Percentiles rank a stretch among this genome's conserved stretches.
Evolutionary conservation across 2,329 filamentous ascomycete species (phyloP).

Genomic region (Lachnellula occidentalis): DNA sequence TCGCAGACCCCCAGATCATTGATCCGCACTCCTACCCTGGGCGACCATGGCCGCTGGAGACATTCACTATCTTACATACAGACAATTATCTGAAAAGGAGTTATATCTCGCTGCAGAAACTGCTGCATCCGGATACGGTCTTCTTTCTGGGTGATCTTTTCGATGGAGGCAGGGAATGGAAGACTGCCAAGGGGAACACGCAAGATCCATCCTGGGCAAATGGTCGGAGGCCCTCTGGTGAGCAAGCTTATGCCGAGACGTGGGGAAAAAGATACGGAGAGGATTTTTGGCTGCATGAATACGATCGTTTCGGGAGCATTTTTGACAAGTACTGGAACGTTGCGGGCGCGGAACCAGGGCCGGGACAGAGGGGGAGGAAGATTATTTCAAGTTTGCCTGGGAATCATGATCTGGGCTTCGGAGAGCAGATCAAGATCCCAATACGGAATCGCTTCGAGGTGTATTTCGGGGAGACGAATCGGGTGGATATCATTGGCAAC

Average conservation of each 20-base stretch:
- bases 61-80: constrained; percentile 64
- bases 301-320: constrained; percentile 76
- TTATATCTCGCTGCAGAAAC: constrained; percentile 70
- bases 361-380: constrained; percentile 64
- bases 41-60: constrained; percentile 64
- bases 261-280: constrained; percentile 74
- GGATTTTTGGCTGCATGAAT: constrained; percentile 81
- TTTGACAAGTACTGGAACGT: constrained; percentile 69
- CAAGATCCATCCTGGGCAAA: constrained; percentile 54
- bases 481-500: constrained; percentile 87
- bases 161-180: constrained; percentile 94
- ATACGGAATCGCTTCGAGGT: constrained; percentile 79
- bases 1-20: constrained; percentile 69
- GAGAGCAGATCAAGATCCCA: constrained; percentile 71
- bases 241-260: constrained; percentile 52
- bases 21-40: constrained; percentile 71
- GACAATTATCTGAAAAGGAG: constrained; percentile 85
- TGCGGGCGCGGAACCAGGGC: constrained; percentile 47
- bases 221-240: constrained; percentile 44
- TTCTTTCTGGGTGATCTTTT: constrained; percentile 94
- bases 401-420: constrained; percentile 94
- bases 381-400: constrained; percentile 83
- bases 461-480: constrained; percentile 88
- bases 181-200: constrained; percentile 57
- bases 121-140: constrained; percentile 77